These are phyloP conservation scores for Spinellus fusiger DNA, from an alignment of 192 early-diverging fungal genomes.

Conservation along the genomic window DNA sequence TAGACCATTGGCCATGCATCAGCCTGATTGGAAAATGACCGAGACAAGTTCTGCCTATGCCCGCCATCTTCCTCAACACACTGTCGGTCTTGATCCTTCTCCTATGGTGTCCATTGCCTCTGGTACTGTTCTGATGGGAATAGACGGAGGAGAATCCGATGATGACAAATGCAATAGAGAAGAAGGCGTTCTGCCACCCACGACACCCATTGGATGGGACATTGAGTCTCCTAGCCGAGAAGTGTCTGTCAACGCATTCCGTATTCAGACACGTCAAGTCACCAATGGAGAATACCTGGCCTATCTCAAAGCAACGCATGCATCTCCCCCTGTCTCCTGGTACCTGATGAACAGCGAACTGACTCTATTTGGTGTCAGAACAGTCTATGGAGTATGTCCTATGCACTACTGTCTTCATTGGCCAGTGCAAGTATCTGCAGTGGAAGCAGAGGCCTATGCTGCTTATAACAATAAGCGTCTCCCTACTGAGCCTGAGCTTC, in stretches of 20 bases:
- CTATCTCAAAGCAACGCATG: constrained; percentile 56
- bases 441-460: constrained; percentile 70
- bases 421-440: constrained; percentile 67
- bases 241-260: constrained; percentile 38
- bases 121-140: constrained; percentile 47
- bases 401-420: constrained; percentile 47
- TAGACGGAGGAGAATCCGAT: constrained; percentile 47
- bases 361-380: constrained; percentile 44
- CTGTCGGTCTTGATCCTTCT: not conserved
- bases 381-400: constrained; percentile 60
- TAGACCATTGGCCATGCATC: constrained; percentile 43
- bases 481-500: constrained; percentile 74
- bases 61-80: not conserved
- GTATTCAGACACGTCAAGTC: constrained; percentile 72
- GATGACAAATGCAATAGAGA: constrained; percentile 28
- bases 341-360: too few relatives aligned
- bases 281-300: constrained; percentile 69
- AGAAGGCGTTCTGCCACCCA: not conserved
- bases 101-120: not conserved
- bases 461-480: constrained; percentile 49
- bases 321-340: too few relatives aligned
- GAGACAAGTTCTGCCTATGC: not conserved
- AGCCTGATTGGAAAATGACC: constrained; percentile 17
- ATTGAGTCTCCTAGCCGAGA: constrained; percentile 64
- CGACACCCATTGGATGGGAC: constrained; percentile 79